Evolutionary conservation across 805 yeast genomes (phyloP), one percentile per base, ranked within the genome.

Genomic region (Barnettozyma pratensis): DNA sequence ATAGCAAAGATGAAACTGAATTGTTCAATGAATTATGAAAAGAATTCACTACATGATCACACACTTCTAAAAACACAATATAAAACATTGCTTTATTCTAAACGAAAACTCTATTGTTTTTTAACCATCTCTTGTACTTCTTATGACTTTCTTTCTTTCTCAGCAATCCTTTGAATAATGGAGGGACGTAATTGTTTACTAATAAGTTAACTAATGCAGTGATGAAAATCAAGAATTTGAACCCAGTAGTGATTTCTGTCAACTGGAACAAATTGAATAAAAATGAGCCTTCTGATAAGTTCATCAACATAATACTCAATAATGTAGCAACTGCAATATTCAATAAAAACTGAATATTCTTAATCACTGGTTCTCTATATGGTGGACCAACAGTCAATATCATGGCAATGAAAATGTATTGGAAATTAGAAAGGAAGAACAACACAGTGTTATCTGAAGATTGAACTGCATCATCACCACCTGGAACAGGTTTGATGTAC

Each of bases 381-480:
- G 99, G 99, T 7, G 94, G 91, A 0, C 99, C 99, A 10, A 80
- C 87, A 19, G 96, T 86, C 50, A 94, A 71, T n/a, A 90, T 79
- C 31, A 88, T 68, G 0, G 97, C 97, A 47, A 82, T 76, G 48
- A 89, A 69, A 43, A 95, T 85, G 65, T 94, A 94, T 70, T 94
- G 98, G 71, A 87, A 86, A 60, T 90, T 88, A 4, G 96, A 78
- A 58, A 78, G 81, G 42, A 82, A 76, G 65, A 94, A 94, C 49
- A 94, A 69, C 0, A 85, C 80, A 0, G 98, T 90, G 64, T 95
- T 94, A 63, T 94, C 99, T 0, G 96, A 80, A 30, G 94, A 84
- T 60, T 84, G 77, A 9, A 94, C 96, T 3, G 81, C 81, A 54
- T 81, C 85, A 60, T 84, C 89, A 37, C 87, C 86, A 3, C 91